Evolutionary conservation across 2,329 filamentous ascomycete genomes (phyloP), one percentile per base, ranked within the genome.

Genomic region (Botrytis aclada): DNA sequence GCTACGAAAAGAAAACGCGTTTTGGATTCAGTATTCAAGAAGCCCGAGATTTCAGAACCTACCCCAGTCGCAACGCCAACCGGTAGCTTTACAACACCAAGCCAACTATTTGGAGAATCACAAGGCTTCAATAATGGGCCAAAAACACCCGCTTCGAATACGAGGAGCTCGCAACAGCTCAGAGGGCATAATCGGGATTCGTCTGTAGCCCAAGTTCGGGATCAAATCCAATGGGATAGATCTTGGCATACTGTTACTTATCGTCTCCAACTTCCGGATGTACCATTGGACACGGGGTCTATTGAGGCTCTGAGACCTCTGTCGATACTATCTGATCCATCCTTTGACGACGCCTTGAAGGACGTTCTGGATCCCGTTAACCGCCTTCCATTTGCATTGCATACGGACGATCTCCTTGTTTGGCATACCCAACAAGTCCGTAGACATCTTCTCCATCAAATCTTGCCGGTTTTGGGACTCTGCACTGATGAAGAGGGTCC

Each of bases 361-460:
- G 81, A 88, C 64, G 82, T 91, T 32, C 80, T 90, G 62, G 80
- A 87, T 71, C 85, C 88, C 62, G 74, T 79, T 66, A 77, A 77
- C 6, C 80, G 83, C 65, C 80, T 87, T 32, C 88, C 88, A 43
- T 80, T 83, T 12, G 87, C 88, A 29, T 77, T 80, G 20, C 84
- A 86, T 73, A 88, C 85, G 22, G 87, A 89, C 56, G 86, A 90
- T 77, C 81, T 91, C 56, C 77, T 90, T 39, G 80, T 83, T 39
- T 91, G 89, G 89, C 87, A 90, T 79, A 86, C 85, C 37, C 85
- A 87, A 72, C 88, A 91, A 80, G 87, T 88, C 60, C 85, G 88
- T 58, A 83, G 85, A 74, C 89, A 91, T 80, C 90, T 90, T 77
- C 82, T 88, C 41, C 85, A 86, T 74, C 85, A 89, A 77, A 88